Base-by-base conservation (phyloP, 768 basidiomycete genomes). In the Naganishia kalamii region DNA sequence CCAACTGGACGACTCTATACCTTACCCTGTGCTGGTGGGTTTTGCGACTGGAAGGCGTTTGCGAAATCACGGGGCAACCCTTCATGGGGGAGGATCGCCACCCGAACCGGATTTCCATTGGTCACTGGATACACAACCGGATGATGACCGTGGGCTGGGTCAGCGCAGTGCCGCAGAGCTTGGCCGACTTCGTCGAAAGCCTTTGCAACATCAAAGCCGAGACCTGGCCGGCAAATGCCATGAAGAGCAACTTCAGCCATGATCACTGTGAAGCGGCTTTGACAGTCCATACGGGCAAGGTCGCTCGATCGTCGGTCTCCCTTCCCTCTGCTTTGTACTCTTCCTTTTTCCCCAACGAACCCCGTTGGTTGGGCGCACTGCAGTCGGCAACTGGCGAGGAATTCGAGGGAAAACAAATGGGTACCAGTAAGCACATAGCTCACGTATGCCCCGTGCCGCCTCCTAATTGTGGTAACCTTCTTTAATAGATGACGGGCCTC, bases 151-250 rank as follows among this genome's bases (percentile, higher is more conserved):
- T 30, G 15, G 48, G 48, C 21, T 49, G 48, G 48, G 17, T 25
- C 19, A 49, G 27, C 15, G 23, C 48, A 27, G 17, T 29, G 15
- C 48, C 48, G 15, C 27, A 25, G 27, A 12, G 13, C 27, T 49
- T 49, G 15, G 21, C 48, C 27, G 23, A 49, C 23, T 49, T 49
- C 32, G 48, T 29, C 27, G 32, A 29, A 6, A 49, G 17, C 27
- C 32, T 49, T 13, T 49, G 48, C 48, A 49, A 49, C 27, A 49
- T 49, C 48, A 49, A 49, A 30, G 48, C 48, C 13, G 48, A 49
- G 27, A 49, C 19, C 23, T 49, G 48, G 48, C 23, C 23, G 15
- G 48, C 48, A 5, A 49, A 49, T 30, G 21, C 48, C 27, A 17
- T 49, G 19, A 49, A 49, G 48, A 49, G 32, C 13, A 49, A 49